phyloP scores from a whole-genome alignment of 805 yeast species.

The Starmerella riodocensis region DNA sequence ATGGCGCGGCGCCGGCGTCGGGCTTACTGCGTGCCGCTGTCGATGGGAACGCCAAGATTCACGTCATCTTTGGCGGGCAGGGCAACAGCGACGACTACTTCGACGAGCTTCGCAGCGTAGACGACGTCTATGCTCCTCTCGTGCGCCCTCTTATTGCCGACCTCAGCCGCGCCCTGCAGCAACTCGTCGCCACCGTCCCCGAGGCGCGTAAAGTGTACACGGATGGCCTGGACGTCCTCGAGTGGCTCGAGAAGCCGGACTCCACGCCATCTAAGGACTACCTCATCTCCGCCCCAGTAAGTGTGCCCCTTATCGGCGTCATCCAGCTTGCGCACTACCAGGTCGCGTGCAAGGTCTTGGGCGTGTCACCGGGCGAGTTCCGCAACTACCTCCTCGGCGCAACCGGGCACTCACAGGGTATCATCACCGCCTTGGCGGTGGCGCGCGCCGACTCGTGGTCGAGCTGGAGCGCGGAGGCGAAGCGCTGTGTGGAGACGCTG shows the following conservation, averaged over 20 bases:
- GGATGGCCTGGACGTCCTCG: slow-evolving; percentile 78
- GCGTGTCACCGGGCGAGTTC: slow-evolving; percentile 80
- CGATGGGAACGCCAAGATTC: slow-evolving; percentile 45
- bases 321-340: slow-evolving; percentile 91
- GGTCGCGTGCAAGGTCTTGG: slow-evolving; percentile 70
- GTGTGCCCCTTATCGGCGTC: slow-evolving; percentile 94
- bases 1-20: slow-evolving; percentile 27
- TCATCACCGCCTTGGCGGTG: slow-evolving; percentile 84
- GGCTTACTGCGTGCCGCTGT: slow-evolving; percentile 55
- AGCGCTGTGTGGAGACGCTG: slow-evolving; percentile 69
- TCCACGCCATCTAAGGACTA: slow-evolving; percentile 83
- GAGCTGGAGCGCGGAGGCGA: slow-evolving; percentile 54
- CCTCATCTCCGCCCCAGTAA: slow-evolving; percentile 78
- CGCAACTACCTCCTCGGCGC: slow-evolving; percentile 41
- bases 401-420: slow-evolving; percentile 37
- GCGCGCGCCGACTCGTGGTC: slow-evolving; percentile 77
- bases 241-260: slow-evolving; percentile 78
- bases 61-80: slow-evolving; percentile 95
- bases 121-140: slow-evolving; percentile 62
- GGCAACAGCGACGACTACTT: slow-evolving; percentile 97
- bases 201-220: slow-evolving; percentile 81
- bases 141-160: slow-evolving; percentile 56
- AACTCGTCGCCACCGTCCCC: slow-evolving; percentile 54
- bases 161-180: slow-evolving; percentile 54
- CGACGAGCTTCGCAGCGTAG: slow-evolving; percentile 82